Evolutionary conservation across 1,139 yeast species (phyloP), one percentile per base, ranked within the genome.

Genomic region (Ogataea hybrid): DNA sequence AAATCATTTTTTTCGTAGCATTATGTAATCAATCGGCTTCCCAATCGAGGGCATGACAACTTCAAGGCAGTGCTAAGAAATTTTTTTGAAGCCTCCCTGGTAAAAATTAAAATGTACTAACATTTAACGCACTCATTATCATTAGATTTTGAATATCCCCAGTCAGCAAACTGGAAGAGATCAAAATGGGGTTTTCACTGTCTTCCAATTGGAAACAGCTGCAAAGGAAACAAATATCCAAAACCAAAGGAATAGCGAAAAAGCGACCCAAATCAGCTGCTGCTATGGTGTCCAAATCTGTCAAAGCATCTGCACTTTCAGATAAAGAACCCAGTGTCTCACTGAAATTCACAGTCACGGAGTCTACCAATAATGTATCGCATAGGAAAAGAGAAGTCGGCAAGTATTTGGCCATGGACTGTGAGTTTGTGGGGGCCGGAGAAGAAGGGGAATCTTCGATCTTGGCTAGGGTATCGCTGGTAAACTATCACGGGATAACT

Each of bases 361-460:
- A 18, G 20, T 18, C 20, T 6, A 18, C 20, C 4, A 27, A 15
- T 9, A 18, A 38, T 8, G 30, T 25, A 2, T 40, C 42, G 10
- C 35, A 22, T 50, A 47, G 56, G 5, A 28, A 49, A 33, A 39
- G 40, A 20, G 74, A 70, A 37, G 70, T 78, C 1, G 96, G 96
- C 1, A 83, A 75, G 54, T 88, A 76, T 52, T 53, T 90, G 6
- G 89, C 96, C 0, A 76, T 90, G 46, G 97, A 90, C 65, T 89
- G 97, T 69, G 97, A 90, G 57, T 89, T 90, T 69, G 97, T 90
- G n/a, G n/a, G n/a, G n/a, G n/a, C n/a, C n/a, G n/a, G n/a, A n/a
- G n/a, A n/a, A n/a, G n/a, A n/a, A n/a, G n/a, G n/a, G n/a, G n/a
- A n/a, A n/a, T n/a, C n/a, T n/a, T n/a, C n/a, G n/a, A n/a, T n/a